Percentiles rank a stretch among this genome's conserved stretches.
Conservation (phyloP, 306 rosid genomes). For the apple (Malus domestica) region DNA sequence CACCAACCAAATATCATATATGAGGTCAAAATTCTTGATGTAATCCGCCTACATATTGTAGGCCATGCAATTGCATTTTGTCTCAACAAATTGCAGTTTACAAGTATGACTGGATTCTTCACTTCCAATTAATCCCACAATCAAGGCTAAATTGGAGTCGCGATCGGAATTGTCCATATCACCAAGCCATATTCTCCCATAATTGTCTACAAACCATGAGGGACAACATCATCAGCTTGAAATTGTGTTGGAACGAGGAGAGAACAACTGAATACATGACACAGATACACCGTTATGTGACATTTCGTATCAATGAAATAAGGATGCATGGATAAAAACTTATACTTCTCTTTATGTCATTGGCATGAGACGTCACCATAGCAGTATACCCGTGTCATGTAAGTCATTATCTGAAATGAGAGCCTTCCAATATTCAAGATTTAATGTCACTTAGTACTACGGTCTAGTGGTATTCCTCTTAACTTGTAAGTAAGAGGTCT, state of each 20-base stretch:
- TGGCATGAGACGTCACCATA: too few species aligned
- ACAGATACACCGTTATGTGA: rapidly evolving
- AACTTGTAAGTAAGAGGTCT: too few species aligned
- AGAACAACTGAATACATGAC: too few species aligned
- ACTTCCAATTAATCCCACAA: background rate
- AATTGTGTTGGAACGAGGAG: background rate
- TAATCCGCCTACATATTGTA: background rate
- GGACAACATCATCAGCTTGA: background rate
- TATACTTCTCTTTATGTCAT: too few species aligned
- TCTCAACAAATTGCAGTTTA: slow-evolving; percentile 3
- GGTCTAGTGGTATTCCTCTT: too few species aligned
- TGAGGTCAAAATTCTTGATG: background rate
- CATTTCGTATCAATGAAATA: too few species aligned
- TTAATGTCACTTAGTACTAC: too few species aligned
- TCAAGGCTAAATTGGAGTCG: background rate
- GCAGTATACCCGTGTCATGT: too few species aligned
- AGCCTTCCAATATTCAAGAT: too few species aligned
- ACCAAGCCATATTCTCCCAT: background rate
- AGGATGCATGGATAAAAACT: too few species aligned
- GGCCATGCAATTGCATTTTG: background rate
- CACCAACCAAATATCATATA: too few species aligned
- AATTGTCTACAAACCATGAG: background rate
- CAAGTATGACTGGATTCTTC: background rate
- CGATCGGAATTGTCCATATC: background rate
- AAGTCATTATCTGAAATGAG: too few species aligned